A percentile compares a stretch with the other conserved stretches of the same genome.
Conservation (phyloP, 1,139 yeast genomes). For the Kluyveromyces sp. region DNA sequence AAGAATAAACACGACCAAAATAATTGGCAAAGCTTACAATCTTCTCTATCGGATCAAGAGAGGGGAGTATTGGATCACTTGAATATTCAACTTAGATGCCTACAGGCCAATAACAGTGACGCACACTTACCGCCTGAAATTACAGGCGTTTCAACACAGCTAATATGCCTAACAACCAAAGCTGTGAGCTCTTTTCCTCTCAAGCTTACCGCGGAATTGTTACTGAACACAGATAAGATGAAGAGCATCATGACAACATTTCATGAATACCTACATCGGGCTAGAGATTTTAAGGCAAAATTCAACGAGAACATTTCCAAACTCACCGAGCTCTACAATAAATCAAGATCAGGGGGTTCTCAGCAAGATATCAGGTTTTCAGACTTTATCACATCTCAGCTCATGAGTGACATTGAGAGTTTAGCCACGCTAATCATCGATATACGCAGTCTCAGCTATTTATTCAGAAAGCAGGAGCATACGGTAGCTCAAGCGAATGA, state of each 20-base stretch:
- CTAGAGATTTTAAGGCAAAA: constrained; percentile 12
- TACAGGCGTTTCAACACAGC: constrained; percentile 21
- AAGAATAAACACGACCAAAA: constrained; percentile 28
- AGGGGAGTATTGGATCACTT: constrained; percentile 22
- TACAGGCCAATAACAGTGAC: constrained; percentile 24
- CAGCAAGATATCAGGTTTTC: constrained; percentile 19
- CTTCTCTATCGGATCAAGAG: constrained; percentile 25
- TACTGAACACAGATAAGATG: constrained; percentile 18
- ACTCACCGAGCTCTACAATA: constrained; percentile 18
- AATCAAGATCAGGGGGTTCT: constrained; percentile 10
- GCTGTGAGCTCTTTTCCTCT: constrained; percentile 33
- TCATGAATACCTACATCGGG: constrained; percentile 11
- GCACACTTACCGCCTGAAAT: constrained; percentile 26
- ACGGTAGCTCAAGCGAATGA: constrained; percentile 10
- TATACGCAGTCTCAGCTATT: constrained; percentile 14
- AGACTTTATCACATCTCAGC: constrained; percentile 21
- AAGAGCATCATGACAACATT: constrained; percentile 13
- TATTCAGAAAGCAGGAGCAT: constrained; percentile 27
- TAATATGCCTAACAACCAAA: constrained; percentile 25
- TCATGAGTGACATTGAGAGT: constrained; percentile 23
- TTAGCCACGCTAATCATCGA: constrained; percentile 21
- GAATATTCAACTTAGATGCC: constrained; percentile 26
- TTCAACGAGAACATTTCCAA: constrained; percentile 16
- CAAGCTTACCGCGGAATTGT: constrained; percentile 24
- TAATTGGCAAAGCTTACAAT: constrained; percentile 23